These are phyloP conservation scores for Irpex lacteus DNA, from an alignment of 1,284 basidiomycete species.

Conservation along the genomic window DNA sequence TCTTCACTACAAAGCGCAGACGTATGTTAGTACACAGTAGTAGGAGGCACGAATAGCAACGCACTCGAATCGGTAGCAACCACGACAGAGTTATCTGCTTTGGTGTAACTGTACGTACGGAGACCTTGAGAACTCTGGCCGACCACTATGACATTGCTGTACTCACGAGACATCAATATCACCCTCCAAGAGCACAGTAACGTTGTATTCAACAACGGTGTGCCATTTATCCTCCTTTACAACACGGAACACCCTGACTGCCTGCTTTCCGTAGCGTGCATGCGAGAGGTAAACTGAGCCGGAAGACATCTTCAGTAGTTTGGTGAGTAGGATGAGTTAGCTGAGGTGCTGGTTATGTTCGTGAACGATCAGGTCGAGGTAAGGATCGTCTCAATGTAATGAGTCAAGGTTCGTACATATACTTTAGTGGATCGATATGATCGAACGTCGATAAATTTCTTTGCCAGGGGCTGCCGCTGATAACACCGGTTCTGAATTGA, in stretches of 20 bases:
- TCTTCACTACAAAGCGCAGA: conserved; percentile 67
- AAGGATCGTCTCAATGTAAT: neutral
- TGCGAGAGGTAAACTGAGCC: conserved; percentile 34
- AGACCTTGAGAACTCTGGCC: neutral
- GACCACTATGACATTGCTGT: neutral
- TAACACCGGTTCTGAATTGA: neutral
- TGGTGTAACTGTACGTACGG: conserved; percentile 56
- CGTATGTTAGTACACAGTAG: neutral
- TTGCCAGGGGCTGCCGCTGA: neutral
- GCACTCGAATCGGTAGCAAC: conserved; percentile 87
- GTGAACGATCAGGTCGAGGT: neutral
- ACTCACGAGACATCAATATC: conserved; percentile 67
- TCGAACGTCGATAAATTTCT: neutral
- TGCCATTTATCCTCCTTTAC: conserved; percentile 73
- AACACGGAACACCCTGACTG: conserved; percentile 78
- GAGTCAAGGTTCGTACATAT: neutral
- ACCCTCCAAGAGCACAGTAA: conserved; percentile 78
- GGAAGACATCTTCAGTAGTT: neutral
- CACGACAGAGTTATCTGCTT: conserved; percentile 82
- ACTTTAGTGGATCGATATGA: neutral
- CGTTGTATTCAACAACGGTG: conserved; percentile 79
- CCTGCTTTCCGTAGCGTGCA: conserved; percentile 85
- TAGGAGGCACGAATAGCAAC: conserved; percentile 28
- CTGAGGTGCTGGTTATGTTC: neutral
- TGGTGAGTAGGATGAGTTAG: neutral